Evolutionary conservation across 352 stramenopile genomes (phyloP), one percentile per base, ranked within the genome.

Genomic region (Phytophthora ohioensis): DNA sequence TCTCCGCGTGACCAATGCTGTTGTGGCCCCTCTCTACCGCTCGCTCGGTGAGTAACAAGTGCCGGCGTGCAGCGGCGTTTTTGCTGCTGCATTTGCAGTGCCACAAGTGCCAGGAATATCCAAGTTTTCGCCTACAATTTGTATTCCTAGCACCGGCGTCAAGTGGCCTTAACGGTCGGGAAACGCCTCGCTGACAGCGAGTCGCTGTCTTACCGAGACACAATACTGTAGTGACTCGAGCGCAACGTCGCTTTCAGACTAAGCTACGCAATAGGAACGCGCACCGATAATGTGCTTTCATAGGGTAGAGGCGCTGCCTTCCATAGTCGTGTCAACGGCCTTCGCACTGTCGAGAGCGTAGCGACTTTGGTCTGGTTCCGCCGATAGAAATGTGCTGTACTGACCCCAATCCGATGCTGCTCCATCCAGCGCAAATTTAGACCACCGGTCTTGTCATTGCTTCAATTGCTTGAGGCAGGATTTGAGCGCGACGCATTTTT

Each of bases 401-500:
- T 49, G 43, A 17, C n/a, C 43, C 15, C 17, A 49, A 49, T 13
- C n/a, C 31, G 8, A 12, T 27, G 7, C 13, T 15, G 15, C 12
- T 27, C 9, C 4, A 3, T 27, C 21, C 21, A 27, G 21, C 21
- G 21, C 21, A 27, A 27, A 27, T 27, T 27, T 27, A 27, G 21
- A 27, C 21, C 21, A 27, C 21, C 45, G 45, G 30, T 53, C 46
- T 38, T 38, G 46, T 21, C 30, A 30, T 35, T 53, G 46, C 46
- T 17, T 10, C 32, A 38, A 34, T 8, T 21, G 31, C 27, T 49
- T 3, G 31, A 32, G 39, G 55, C 9, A 35, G 13, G 49, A 56
- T 68, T 68, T 68, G 49, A 68, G 8, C n/a, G 12, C 8, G 31
- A 32, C 63, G 45, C 46, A 13, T 52, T 53, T 70, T 52, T 70